Base-by-base conservation (phyloP, 352 stramenopile species). In the Phytophthora tubulina region DNA sequence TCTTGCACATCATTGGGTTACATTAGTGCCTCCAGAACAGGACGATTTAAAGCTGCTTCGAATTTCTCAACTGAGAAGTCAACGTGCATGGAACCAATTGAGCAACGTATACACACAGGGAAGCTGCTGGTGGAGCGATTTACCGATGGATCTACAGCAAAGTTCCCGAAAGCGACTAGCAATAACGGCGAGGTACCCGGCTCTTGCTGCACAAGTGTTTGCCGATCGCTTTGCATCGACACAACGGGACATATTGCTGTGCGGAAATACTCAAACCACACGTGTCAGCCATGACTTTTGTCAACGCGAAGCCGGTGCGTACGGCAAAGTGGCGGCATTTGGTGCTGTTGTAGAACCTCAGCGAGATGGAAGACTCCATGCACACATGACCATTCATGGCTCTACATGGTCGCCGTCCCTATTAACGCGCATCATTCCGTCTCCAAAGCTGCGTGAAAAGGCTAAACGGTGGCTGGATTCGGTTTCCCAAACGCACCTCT, bases 331-430 rank as follows among this genome's bases (percentile, higher is more conserved):
- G 8, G 55, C 55, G 38, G 55, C 8, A 27, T 51, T 54, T 46
- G 17, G 4, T 36, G 21, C 30, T 35, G 44, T 63, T 54, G 44
- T 63, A 30, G 30, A 63, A 11, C 42, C 55, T 3, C 55, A 63
- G 33, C 4, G 4, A 9, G 41, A 54, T 54, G 55, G 55, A 36
- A 8, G 55, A 13, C 44, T 63, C 2, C 55, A 66, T 33, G 6
- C 38, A 17, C 58, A 58, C 17, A 66, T 66, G 46, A 56, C 36
- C 2, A 21, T 58, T 1, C 52, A 66, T 15, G 38, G 38, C 1
- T 66, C 58, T 11, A 58, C 45, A 11, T 66, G 31, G 33, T 17
- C 33, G 2, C 45, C 36, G 8, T 17, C 49, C 39, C 4, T 66
- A 32, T 8, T 66, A 7, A 50, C 48, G 13, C 45, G 58, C 4